Conservation (phyloP, 148 eudicot species). For the Amaranthus palmeri region DNA sequence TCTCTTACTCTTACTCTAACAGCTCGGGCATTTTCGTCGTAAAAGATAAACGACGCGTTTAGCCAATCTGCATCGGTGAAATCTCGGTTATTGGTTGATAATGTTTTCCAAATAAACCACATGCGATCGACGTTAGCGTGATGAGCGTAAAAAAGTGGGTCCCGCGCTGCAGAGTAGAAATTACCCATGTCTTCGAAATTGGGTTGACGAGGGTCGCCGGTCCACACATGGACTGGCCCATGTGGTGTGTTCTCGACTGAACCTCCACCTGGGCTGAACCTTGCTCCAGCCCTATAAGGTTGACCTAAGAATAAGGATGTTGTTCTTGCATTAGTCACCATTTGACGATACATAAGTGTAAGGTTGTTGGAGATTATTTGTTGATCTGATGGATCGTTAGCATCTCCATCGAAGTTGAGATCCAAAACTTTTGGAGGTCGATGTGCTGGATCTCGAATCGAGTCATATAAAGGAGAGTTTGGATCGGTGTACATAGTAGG, state of each 20-base stretch:
- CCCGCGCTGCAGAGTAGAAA: constrained; percentile 76
- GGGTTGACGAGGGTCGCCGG: constrained; percentile 51
- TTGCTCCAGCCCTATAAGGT: constrained; percentile 63
- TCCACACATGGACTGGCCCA: constrained; percentile 67
- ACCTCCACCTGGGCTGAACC: constrained; percentile 50
- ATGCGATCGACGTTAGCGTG: constrained; percentile 64
- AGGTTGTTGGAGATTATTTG: constrained; percentile 39
- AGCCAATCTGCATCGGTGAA: constrained; percentile 64
- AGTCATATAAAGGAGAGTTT: constrained; percentile 42
- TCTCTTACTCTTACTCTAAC: constrained; percentile 7
- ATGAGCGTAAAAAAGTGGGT: constrained; percentile 71
- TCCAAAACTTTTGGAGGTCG: constrained; percentile 45
- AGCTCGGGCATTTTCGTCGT: constrained; percentile 19
- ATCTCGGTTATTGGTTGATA: constrained; percentile 44
- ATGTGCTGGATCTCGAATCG: constrained; percentile 43
- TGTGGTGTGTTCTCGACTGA: constrained; percentile 64
- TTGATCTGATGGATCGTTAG: constrained; percentile 20
- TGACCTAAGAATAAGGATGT: constrained; percentile 58
- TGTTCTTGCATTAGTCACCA: constrained; percentile 52
- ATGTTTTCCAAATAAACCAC: constrained; percentile 70
- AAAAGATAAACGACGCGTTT: constrained; percentile 52
- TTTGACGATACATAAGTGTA: constrained; percentile 67
- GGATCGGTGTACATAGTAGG: constrained; percentile 46
- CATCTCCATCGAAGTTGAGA: constrained; percentile 44
- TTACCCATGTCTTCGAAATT: constrained; percentile 75